A percentile compares a stretch with the other conserved stretches of the same genome.
These are phyloP conservation scores for Aegilops bicornis DNA, from an alignment of 176 grass and related monocot genomes.

Conservation along the genomic window DNA sequence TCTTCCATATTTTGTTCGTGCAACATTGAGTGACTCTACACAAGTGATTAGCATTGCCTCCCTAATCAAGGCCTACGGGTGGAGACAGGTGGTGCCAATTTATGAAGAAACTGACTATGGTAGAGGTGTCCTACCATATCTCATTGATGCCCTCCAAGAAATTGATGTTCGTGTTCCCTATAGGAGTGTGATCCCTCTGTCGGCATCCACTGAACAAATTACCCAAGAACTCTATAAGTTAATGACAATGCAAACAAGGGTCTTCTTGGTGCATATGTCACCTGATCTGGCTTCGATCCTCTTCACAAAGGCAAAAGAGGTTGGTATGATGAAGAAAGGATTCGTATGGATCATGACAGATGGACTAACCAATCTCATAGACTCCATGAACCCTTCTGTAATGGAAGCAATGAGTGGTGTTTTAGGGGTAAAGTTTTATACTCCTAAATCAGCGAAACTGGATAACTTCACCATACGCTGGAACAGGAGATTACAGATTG, in stretches of 20 bases:
- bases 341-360: slow-evolving; percentile 58
- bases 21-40: slow-evolving; percentile 40
- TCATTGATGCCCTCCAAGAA: slow-evolving; percentile 40
- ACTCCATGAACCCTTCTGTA: slow-evolving; percentile 20
- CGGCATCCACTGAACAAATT: slow-evolving; percentile 37
- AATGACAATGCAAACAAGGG: slow-evolving; percentile 62
- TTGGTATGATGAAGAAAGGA: slow-evolving; percentile 62
- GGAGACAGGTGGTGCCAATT: slow-evolving; percentile 50
- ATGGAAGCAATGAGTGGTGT: slow-evolving; percentile 43
- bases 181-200: slow-evolving; percentile 21
- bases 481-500: slow-evolving; percentile 46
- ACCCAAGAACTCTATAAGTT: slow-evolving; percentile 50
- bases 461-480: slow-evolving; percentile 44
- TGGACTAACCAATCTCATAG: slow-evolving; percentile 43
- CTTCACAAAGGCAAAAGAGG: slow-evolving; percentile 38
- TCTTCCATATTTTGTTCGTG: slow-evolving; percentile 47
- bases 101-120: slow-evolving; percentile 55
- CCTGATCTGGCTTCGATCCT: slow-evolving; percentile 21
- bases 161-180: slow-evolving; percentile 25
- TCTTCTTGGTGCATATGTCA: slow-evolving; percentile 59
- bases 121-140: slow-evolving; percentile 46
- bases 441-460: slow-evolving; percentile 33
- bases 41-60: slow-evolving; percentile 45
- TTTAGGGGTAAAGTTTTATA: slow-evolving; percentile 44
- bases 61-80: slow-evolving; percentile 48